A percentile compares a stretch with the other conserved stretches of the same genome.
Conservation (phyloP, 106 monocot genomes). For the Cymbidium sinense region DNA sequence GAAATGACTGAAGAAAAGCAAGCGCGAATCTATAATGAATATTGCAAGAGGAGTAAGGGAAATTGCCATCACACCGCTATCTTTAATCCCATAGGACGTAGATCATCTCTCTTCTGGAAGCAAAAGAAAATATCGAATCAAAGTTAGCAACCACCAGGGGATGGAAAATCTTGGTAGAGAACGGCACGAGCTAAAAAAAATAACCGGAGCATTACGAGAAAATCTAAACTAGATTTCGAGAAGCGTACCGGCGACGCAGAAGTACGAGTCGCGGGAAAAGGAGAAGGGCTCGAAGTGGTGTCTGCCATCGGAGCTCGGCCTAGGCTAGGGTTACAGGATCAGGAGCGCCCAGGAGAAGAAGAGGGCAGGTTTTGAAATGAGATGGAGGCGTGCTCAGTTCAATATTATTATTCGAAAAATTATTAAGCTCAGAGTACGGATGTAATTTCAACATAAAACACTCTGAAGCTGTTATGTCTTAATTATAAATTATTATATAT, state of each 20-base stretch:
- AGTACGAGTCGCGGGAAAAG: background rate
- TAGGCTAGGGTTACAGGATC: background rate
- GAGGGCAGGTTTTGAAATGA: background rate
- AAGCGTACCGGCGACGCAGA: slow-evolving; percentile 2
- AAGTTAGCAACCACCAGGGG: background rate
- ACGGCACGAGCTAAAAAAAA: background rate
- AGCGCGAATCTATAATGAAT: background rate
- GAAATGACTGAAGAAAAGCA: background rate
- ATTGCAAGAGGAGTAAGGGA: background rate
- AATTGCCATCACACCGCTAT: background rate
- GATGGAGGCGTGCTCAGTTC: too few species aligned
- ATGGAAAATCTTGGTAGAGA: background rate
- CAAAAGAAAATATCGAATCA: background rate
- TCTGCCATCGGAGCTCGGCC: background rate
- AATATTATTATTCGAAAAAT: too few species aligned
- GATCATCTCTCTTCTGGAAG: slow-evolving; percentile 3
- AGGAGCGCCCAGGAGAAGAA: background rate
- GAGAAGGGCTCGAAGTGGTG: background rate
- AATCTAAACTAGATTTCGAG: background rate
- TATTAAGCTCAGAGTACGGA: too few species aligned
- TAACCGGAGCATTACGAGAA: background rate
- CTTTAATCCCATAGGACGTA: slow-evolving; percentile 1
- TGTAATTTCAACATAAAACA: too few species aligned
- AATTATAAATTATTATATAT: too few species aligned
- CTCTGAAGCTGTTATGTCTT: too few species aligned